These are phyloP conservation scores for Aspergillus vadensis DNA, from an alignment of 2,329 filamentous ascomycete species.

Conservation along the genomic window DNA sequence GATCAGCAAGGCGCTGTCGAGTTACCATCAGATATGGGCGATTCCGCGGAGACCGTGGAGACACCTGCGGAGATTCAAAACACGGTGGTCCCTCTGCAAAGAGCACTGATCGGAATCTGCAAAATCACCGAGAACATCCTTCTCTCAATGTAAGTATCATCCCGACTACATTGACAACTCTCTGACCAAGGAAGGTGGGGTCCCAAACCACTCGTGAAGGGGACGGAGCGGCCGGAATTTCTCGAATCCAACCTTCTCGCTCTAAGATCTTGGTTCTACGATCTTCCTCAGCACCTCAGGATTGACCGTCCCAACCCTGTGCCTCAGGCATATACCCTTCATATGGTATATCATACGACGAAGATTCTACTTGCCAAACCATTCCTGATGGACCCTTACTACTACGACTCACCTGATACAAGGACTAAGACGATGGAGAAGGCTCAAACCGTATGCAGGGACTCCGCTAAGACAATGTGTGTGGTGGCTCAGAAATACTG, in stretches of 20 bases:
- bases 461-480: slow-evolving; percentile 28
- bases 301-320: slow-evolving; percentile 29
- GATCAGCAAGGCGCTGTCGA: slow-evolving; percentile 2
- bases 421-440: background rate
- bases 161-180: accelerated
- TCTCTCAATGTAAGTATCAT: background rate
- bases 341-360: slow-evolving; percentile 40
- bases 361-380: slow-evolving; percentile 36
- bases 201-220: background rate
- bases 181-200: background rate
- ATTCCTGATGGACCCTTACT: slow-evolving; percentile 18
- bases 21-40: background rate
- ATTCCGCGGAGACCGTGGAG: background rate
- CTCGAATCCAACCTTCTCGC: slow-evolving; percentile 35
- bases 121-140: background rate
- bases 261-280: slow-evolving; percentile 40
- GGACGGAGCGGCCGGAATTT: slow-evolving; percentile 16
- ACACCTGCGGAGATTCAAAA: background rate
- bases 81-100: background rate
- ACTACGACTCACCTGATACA: background rate
- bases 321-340: slow-evolving; percentile 36
- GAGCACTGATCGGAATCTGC: background rate
- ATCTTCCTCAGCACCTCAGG: slow-evolving; percentile 34
- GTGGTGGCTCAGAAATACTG: slow-evolving; percentile 34
- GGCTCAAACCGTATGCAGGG: slow-evolving; percentile 20